A percentile compares a stretch with the other conserved stretches of the same genome.
Conservation (phyloP, 2,329 filamentous ascomycete genomes). For the Mollisiaceae sp. region DNA sequence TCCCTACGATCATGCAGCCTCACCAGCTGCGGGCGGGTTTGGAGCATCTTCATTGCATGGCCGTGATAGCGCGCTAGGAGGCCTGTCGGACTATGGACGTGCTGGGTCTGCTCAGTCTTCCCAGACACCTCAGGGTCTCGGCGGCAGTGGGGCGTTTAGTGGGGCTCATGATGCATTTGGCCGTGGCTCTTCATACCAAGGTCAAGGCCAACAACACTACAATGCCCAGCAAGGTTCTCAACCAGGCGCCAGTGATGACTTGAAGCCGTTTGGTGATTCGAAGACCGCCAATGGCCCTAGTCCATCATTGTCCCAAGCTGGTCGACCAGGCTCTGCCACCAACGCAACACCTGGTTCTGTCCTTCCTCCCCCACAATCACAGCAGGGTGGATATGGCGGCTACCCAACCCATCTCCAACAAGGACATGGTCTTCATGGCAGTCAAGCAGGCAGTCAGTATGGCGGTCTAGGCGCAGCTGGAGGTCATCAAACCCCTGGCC, state of each 20-base stretch:
- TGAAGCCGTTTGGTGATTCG: conserved; percentile 45
- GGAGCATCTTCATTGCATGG: conserved; percentile 43
- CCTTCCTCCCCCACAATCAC: conserved; percentile 43
- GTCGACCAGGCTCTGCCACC: conserved; percentile 45
- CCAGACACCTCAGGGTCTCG: conserved; percentile 42
- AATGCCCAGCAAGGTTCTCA: conserved; percentile 41
- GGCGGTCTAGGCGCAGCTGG: conserved; percentile 54
- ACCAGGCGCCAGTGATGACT: conserved; percentile 41
- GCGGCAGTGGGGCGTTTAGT: conserved; percentile 41
- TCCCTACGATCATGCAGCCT: conserved; percentile 44
- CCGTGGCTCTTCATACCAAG: conserved; percentile 42
- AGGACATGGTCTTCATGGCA: conserved; percentile 43
- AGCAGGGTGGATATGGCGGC: conserved; percentile 43
- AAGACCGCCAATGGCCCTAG: conserved; percentile 44
- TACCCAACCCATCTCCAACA: conserved; percentile 44
- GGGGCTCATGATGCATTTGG: conserved; percentile 43
- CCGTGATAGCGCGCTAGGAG: conserved; percentile 42
- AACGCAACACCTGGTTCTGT: conserved; percentile 41
- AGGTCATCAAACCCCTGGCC: conserved; percentile 49
- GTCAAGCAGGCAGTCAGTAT: conserved; percentile 44
- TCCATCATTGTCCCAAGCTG: conserved; percentile 44
- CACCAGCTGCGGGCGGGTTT: conserved; percentile 42
- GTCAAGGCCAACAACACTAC: conserved; percentile 42
- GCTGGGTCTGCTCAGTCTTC: conserved; percentile 42
- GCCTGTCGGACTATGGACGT: conserved; percentile 44